Percentiles rank a stretch among this genome's conserved stretches.
Conservation (phyloP, 805 yeast species). For the Lachancea sp. region DNA sequence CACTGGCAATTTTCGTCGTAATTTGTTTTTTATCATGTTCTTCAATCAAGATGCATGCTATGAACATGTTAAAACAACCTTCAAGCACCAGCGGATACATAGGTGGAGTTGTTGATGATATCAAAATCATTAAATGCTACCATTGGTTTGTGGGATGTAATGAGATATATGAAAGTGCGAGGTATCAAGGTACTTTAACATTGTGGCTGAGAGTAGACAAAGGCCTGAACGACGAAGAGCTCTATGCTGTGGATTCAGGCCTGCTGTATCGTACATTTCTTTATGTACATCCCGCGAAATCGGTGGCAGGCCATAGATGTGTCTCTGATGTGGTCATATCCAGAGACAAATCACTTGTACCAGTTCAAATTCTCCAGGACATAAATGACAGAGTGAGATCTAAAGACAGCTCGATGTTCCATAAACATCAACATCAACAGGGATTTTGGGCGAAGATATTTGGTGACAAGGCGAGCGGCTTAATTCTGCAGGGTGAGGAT, state of each 20-base stretch:
- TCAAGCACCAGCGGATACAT: conserved; percentile 15
- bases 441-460: conserved; percentile 4
- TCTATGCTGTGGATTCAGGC: conserved; percentile 12
- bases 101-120: conserved; percentile 31
- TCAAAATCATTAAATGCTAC: conserved; percentile 27
- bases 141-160: conserved; percentile 29
- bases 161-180: conserved; percentile 16
- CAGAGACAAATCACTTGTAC: conserved; percentile 32
- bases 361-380: conserved; percentile 35
- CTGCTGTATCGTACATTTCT: conserved; percentile 22
- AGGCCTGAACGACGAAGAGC: conserved; percentile 20
- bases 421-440: conserved; percentile 22
- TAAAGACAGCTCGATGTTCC: conserved; percentile 32
- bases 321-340: conserved; percentile 43
- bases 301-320: conserved; percentile 22
- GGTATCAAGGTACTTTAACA: conserved; percentile 6
- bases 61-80: neutral
- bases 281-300: conserved; percentile 21
- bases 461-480: neutral
- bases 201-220: conserved; percentile 26
- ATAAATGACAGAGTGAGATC: conserved; percentile 21
- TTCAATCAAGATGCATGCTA: neutral
- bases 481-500: conserved; percentile 14
- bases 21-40: neutral
- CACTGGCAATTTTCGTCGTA: neutral